Evolutionary conservation across 2,329 filamentous ascomycete species (phyloP).

Genomic region (Phialophora verrucosa): DNA sequence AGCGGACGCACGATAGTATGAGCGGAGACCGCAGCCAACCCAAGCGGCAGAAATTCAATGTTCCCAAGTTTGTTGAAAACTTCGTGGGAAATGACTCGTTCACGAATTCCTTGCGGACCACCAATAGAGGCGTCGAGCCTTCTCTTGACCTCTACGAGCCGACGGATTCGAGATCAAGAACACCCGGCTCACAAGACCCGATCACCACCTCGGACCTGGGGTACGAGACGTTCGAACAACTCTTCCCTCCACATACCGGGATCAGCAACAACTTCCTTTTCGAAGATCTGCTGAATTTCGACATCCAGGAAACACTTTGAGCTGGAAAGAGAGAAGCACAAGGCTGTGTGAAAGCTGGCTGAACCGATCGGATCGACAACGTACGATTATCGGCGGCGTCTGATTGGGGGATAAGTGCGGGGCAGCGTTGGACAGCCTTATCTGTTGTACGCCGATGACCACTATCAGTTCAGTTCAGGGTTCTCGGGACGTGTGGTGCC

Average conservation of each 20-base stretch:
- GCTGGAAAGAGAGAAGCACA: background rate
- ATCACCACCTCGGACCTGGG: constrained; percentile 29
- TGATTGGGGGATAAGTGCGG: constrained; percentile 29
- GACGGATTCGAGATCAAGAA: constrained; percentile 18
- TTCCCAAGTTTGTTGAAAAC: constrained; percentile 38
- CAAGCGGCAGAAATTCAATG: constrained; percentile 39
- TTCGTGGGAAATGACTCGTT: constrained; percentile 38
- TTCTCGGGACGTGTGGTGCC: background rate
- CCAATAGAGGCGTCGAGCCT: constrained; percentile 25
- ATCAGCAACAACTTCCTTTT: constrained; percentile 39
- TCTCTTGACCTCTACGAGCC: constrained; percentile 31
- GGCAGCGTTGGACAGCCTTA: constrained; percentile 26
- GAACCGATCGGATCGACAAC: background rate
- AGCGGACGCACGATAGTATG: constrained; percentile 31
- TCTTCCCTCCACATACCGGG: constrained; percentile 36
- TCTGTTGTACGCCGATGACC: constrained; percentile 12
- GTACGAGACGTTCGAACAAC: constrained; percentile 35
- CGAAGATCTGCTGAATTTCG: constrained; percentile 37
- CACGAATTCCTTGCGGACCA: constrained; percentile 28
- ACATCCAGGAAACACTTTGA: constrained; percentile 23
- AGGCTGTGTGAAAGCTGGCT: constrained; percentile 21
- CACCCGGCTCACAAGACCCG: constrained; percentile 23
- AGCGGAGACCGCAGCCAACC: constrained; percentile 20
- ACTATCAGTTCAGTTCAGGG: background rate
- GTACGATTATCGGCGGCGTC: constrained; percentile 25